Percentiles rank a stretch among this genome's conserved stretches.
Evolutionary conservation across 2,329 filamentous ascomycete genomes (phyloP).

Genomic region (Epichloe baconii): DNA sequence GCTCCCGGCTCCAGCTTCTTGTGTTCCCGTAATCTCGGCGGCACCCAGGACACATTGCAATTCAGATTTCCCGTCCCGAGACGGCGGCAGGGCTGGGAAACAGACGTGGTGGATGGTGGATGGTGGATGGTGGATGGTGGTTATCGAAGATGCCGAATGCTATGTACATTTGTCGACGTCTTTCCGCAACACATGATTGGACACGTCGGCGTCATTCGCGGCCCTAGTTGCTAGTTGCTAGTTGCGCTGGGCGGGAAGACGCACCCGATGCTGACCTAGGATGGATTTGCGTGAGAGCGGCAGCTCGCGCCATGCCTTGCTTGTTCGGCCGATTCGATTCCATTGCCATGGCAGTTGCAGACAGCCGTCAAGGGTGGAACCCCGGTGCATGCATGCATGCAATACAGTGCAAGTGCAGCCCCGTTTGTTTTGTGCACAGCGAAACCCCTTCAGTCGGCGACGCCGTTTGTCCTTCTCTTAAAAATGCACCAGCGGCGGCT

Average conservation of each 20-base stretch:
- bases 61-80: neutral
- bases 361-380: no score
- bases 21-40: neutral
- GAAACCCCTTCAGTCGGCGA: neutral
- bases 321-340: no score
- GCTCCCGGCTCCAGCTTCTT: neutral
- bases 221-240: slow-evolving; percentile 1
- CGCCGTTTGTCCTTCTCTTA: neutral
- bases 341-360: no score
- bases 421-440: neutral
- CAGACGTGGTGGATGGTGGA: no score
- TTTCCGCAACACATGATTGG: neutral
- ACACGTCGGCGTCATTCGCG: neutral
- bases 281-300: no score
- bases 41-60: neutral
- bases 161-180: neutral
- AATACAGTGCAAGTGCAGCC: no score
- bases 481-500: neutral
- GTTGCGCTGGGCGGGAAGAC: neutral
- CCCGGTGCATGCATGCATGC: no score
- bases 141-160: neutral
- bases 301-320: no score
- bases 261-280: neutral
- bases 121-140: no score
- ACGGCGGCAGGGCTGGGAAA: neutral